phyloP scores from a whole-genome alignment of 2,329 filamentous ascomycete genomes.

The Pseudogymnoascus destructans region DNA sequence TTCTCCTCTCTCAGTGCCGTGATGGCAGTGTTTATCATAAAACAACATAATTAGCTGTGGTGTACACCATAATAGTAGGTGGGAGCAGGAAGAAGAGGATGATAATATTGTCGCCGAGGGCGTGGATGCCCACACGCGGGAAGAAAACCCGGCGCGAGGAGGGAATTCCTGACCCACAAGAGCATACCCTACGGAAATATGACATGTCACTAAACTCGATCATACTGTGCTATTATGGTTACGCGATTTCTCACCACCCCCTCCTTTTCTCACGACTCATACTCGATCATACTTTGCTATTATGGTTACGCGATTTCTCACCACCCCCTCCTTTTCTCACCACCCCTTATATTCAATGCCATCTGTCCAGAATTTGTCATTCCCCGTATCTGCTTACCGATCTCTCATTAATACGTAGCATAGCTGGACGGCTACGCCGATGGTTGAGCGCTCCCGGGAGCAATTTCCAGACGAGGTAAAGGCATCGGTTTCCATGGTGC shows the following conservation, averaged over 20 bases:
- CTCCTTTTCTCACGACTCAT: background rate
- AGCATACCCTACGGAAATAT: background rate
- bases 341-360: slow-evolving; percentile 38
- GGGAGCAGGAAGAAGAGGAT: no score
- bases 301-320: background rate
- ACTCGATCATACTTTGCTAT: no score
- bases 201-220: background rate
- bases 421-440: slow-evolving; percentile 31
- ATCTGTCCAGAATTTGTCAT: slow-evolving; percentile 36
- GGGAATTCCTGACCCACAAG: background rate
- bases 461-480: slow-evolving; percentile 14
- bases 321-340: background rate
- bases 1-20: no score
- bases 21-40: no score
- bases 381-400: slow-evolving; percentile 14
- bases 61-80: no score
- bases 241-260: background rate
- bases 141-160: no score
- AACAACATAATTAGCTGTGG: no score
- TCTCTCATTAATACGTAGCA: slow-evolving; percentile 16
- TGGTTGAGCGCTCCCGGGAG: slow-evolving; percentile 24
- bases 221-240: no score
- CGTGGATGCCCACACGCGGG: no score
- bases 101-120: no score
- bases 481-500: slow-evolving; percentile 32